phyloP scores from a whole-genome alignment of 2,329 filamentous ascomycete genomes.

The Leptodontidium sp. region DNA sequence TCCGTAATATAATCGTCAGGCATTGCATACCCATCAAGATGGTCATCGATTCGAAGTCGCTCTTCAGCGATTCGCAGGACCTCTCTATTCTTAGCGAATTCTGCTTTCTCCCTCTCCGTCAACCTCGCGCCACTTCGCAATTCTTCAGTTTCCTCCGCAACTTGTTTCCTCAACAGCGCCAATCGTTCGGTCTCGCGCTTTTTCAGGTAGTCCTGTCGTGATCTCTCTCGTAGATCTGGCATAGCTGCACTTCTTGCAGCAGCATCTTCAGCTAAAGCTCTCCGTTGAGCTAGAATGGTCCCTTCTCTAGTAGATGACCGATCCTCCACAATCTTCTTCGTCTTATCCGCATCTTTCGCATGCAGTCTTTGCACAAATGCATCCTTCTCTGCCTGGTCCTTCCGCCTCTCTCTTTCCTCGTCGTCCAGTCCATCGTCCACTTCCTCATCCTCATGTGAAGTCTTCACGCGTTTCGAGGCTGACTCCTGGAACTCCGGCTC shows the following conservation, averaged over 20 bases:
- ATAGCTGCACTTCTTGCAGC: constrained; percentile 75
- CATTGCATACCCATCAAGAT: constrained; percentile 90
- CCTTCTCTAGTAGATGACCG: constrained; percentile 62
- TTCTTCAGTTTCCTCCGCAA: constrained; percentile 87
- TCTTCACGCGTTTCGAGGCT: constrained; percentile 73
- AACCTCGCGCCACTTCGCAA: constrained; percentile 77
- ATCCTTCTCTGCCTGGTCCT: constrained; percentile 78
- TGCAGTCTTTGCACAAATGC: constrained; percentile 81
- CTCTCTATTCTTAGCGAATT: constrained; percentile 90
- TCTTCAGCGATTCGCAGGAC: constrained; percentile 84
- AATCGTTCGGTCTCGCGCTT: constrained; percentile 90
- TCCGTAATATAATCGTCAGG: constrained; percentile 96
- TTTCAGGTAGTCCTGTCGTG: constrained; percentile 90
- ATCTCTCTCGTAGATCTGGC: constrained; percentile 81
- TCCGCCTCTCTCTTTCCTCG: constrained; percentile 65
- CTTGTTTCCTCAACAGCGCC: constrained; percentile 86
- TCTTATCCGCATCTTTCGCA: constrained; percentile 73
- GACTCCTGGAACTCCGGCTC: constrained; percentile 72
- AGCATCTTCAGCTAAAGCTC: constrained; percentile 72
- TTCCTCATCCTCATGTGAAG: constrained; percentile 62
- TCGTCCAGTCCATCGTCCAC: constrained; percentile 65
- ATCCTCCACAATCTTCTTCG: constrained; percentile 73
- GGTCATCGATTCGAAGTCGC: constrained; percentile 85
- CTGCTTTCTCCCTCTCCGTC: constrained; percentile 80
- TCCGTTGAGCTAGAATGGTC: constrained; percentile 64